phyloP scores from a whole-genome alignment of 306 rosid species.

The Alnus rubra region DNA sequence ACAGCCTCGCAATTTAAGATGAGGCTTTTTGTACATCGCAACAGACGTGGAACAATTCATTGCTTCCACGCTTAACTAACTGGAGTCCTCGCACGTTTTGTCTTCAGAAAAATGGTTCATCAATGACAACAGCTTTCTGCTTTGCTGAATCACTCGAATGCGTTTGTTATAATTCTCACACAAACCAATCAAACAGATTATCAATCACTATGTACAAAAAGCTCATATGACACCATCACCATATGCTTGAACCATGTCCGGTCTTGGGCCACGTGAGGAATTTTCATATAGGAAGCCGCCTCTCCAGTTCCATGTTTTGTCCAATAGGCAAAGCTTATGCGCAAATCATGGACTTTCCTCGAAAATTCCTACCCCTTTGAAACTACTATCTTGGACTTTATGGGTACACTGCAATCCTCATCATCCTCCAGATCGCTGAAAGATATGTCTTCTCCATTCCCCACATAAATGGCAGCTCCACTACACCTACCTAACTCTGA shows the following conservation, averaged over 20 bases:
- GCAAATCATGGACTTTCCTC: conserved; percentile 7
- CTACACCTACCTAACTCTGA: conserved; percentile 50
- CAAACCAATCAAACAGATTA: conserved; percentile 30
- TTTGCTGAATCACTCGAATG: background rate
- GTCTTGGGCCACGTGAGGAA: background rate
- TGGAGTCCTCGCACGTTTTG: conserved; percentile 6
- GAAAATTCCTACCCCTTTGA: conserved; percentile 41
- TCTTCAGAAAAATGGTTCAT: conserved; percentile 1
- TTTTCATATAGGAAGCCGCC: background rate
- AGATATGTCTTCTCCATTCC: conserved; percentile 89
- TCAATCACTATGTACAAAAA: conserved; percentile 52
- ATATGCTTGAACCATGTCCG: background rate
- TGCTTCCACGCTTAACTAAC: background rate
- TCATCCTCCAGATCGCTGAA: conserved; percentile 96
- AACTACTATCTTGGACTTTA: conserved; percentile 36
- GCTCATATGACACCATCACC: conserved; percentile 25
- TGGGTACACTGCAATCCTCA: conserved; percentile 50
- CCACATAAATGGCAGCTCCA: conserved; percentile 34
- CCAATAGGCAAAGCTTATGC: conserved; percentile 12
- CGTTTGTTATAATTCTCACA: conserved; percentile 33
- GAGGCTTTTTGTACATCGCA: background rate
- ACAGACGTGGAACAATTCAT: background rate
- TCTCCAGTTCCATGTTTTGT: conserved; percentile 29
- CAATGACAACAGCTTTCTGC: conserved; percentile 7
- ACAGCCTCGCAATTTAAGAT: background rate